Base-by-base conservation (phyloP, 345 rosid genomes). In the Toxicodendron radicans region DNA sequence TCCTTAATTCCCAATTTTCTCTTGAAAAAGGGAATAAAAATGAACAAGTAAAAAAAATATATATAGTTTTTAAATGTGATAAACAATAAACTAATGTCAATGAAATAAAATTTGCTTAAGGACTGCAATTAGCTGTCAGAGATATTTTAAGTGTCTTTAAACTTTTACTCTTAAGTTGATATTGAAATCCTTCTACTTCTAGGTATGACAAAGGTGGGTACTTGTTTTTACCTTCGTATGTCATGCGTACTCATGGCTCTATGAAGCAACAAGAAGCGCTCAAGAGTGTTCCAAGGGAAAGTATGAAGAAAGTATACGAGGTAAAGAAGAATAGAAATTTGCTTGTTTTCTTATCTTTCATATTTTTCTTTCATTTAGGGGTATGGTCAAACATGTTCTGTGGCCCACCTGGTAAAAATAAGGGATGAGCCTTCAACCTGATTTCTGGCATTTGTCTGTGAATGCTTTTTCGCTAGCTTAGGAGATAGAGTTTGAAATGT, bases 241-340 rank as follows among this genome's bases (percentile, higher is more conserved):
- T 87, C 66, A 96, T 96, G 98, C 95, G 99, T 60, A 96, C 92
- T 58, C 99, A 96, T 81, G 98, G 99, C 78, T 89, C 97, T 48
- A 90, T 84, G 76, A 88, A 87, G 78, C 97, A 89, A 79, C 92
- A 90, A 75, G 94, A 87, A 32, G 88, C 90, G 18, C 77, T 93
- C 24, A 89, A 70, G 81, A 82, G 73, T 76, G 82, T 87, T 69
- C 78, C 77, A 20, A 63, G 77, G 67, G 83, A 86, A 61, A 85
- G 85, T 66, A 80, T 95, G 80, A 81, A 85, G 65, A 87, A 80
- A 66, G 94, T 93, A 56, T 96, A 81, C 79, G 91, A 96, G 98
- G 99, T 92, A 83, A 81, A 73, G 59, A 58, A 20, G 2, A 17
- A 63, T 14, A 45, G 17, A 67, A 27, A 65, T 24, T 58, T 8